phyloP scores from a whole-genome alignment of 306 rosid genomes.

The Dalbergia oliveri region DNA sequence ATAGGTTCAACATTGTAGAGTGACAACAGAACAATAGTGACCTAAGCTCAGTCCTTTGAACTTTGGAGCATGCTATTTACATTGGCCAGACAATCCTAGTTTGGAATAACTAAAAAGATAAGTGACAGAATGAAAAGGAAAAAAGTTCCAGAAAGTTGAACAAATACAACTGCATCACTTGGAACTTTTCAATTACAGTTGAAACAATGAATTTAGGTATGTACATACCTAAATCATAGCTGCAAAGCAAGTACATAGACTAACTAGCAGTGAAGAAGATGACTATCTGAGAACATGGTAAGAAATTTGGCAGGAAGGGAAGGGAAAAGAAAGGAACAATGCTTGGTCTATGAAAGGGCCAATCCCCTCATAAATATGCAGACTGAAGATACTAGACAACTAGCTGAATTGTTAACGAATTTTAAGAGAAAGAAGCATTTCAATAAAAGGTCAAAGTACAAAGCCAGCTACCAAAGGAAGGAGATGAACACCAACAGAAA shows the following conservation, averaged over 20 bases:
- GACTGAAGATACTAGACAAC: background rate
- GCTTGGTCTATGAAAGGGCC: conserved; percentile 28
- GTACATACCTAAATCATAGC: conserved; percentile 39
- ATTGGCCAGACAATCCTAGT: conserved; percentile 12
- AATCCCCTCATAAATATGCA: conserved; percentile 2
- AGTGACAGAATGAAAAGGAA: background rate
- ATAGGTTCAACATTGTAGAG: conserved; percentile 22
- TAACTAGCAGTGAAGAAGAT: conserved; percentile 30
- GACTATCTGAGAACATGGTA: conserved; percentile 8
- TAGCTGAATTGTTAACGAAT: conserved; percentile 10
- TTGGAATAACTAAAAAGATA: conserved; percentile 13
- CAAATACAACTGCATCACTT: conserved; percentile 19
- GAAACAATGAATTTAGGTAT: conserved; percentile 22
- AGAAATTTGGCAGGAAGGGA: background rate
- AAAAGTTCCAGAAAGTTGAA: background rate
- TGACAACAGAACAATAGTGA: conserved; percentile 17
- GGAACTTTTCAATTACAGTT: conserved; percentile 34
- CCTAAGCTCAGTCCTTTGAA: background rate
- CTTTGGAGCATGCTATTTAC: conserved; percentile 1
- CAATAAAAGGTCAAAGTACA: conserved; percentile 10
- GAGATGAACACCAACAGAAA: background rate
- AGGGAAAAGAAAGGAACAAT: conserved; percentile 10
- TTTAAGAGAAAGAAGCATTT: conserved; percentile 11
- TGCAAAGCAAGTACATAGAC: conserved; percentile 38
- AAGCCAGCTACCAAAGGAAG: conserved; percentile 12